Percentiles rank a stretch among this genome's conserved stretches.
Evolutionary conservation across 2,329 filamentous ascomycete genomes (phyloP).

Genomic region (Aspergillus neoniger): DNA sequence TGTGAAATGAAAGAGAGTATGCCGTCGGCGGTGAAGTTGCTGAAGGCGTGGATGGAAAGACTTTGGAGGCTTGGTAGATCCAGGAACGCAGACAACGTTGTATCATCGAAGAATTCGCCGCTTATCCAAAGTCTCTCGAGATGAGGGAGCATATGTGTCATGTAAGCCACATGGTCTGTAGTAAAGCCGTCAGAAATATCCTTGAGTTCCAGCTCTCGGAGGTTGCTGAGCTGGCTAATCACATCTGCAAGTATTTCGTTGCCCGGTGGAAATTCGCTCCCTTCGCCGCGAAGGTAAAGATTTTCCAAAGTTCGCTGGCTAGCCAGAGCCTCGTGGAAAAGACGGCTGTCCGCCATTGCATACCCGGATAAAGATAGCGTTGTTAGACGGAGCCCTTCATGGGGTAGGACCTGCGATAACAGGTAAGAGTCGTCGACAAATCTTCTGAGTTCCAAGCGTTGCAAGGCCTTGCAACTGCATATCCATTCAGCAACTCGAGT

Average conservation of each 20-base stretch:
- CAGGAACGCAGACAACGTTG: constrained; percentile 29
- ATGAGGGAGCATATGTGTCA: constrained; percentile 31
- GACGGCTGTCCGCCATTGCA: constrained; percentile 22
- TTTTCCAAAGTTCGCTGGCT: constrained; percentile 30
- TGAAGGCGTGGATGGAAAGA: constrained; percentile 34
- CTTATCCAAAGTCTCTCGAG: constrained; percentile 38
- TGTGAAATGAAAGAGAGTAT: constrained; percentile 35
- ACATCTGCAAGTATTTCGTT: constrained; percentile 33
- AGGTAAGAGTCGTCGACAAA: constrained; percentile 53
- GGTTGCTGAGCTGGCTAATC: constrained; percentile 29
- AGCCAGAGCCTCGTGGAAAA: constrained; percentile 32
- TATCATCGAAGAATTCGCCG: constrained; percentile 33
- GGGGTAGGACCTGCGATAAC: constrained; percentile 30
- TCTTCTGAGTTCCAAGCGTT: constrained; percentile 52
- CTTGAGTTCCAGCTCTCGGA: constrained; percentile 36
- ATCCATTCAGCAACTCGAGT: constrained; percentile 58
- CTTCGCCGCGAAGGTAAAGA: constrained; percentile 35
- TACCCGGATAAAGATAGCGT: constrained; percentile 35
- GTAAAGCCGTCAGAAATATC: constrained; percentile 38
- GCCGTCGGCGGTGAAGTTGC: constrained; percentile 34
- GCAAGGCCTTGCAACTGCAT: constrained; percentile 54
- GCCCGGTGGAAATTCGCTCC: constrained; percentile 27
- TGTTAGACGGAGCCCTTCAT: constrained; percentile 28
- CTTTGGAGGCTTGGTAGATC: constrained; percentile 30
- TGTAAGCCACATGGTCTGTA: constrained; percentile 29